Evolutionary conservation across 495 filamentous ascomycete species (phyloP), one percentile per base, ranked within the genome.

Genomic region (Aspergillus nidulans): DNA sequence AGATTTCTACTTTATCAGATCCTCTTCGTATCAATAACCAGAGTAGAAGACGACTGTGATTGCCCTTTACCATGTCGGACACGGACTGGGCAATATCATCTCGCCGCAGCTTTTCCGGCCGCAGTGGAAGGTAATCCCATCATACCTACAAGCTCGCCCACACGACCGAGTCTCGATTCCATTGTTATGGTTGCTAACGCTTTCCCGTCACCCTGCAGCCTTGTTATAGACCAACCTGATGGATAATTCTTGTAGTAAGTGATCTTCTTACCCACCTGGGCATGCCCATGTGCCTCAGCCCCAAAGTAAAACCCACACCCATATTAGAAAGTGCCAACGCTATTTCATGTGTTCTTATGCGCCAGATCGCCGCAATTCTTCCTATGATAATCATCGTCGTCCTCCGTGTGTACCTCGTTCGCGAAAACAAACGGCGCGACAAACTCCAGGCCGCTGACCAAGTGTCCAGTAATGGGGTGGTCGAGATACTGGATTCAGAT

Each of bases 241-340:
- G 62, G 49, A 72, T 76, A 13, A 60, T 76, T n/a, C 62, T 76
- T 21, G 64, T 70, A 36, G 59, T 67, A 67, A 43, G 64, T 62
- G 15, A 9, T 21, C 3, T 13, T 13, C 23, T 1, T 10, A 38
- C 43, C 6, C 24, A 32, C 2, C n/a, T n/a, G n/a, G n/a, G n/a
- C n/a, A n/a, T n/a, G n/a, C n/a, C n/a, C n/a, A n/a, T n/a, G n/a
- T n/a, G n/a, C n/a, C n/a, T n/a, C n/a, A n/a, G n/a, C n/a, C n/a
- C n/a, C n/a, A n/a, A n/a, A n/a, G n/a, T n/a, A n/a, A n/a, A n/a
- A n/a, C n/a, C n/a, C n/a, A n/a, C n/a, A n/a, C n/a, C n/a, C n/a
- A n/a, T n/a, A n/a, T n/a, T n/a, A n/a, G n/a, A n/a, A n/a, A n/a
- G n/a, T n/a, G n/a, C n/a, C n/a, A n/a, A n/a, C n/a, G n/a, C n/a